phyloP scores from a whole-genome alignment of 352 stramenopile species.

The Thraustochytrium sp. region DNA sequence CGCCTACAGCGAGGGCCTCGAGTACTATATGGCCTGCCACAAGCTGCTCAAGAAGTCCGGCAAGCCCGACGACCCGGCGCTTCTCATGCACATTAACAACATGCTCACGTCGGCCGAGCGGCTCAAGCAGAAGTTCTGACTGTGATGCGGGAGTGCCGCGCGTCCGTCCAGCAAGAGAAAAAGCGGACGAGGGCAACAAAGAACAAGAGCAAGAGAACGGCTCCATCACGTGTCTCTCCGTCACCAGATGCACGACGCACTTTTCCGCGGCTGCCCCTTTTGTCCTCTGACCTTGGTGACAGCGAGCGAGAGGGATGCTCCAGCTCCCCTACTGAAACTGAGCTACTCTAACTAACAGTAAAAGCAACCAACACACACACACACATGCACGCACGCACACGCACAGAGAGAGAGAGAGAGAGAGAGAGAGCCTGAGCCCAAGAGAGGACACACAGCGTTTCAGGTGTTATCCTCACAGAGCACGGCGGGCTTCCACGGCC shows the following conservation, averaged over 20 bases:
- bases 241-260: no score
- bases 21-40: constrained; percentile 35
- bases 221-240: no score
- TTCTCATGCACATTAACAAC: background rate
- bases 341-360: background rate
- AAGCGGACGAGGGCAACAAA: background rate
- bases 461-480: background rate
- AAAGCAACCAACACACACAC: background rate
- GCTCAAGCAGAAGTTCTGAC: constrained; percentile 9
- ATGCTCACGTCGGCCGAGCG: background rate
- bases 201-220: background rate
- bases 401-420: background rate
- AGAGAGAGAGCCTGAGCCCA: background rate
- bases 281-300: no score
- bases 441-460: background rate
- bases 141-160: background rate
- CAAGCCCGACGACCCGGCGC: background rate
- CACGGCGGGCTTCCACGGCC: background rate
- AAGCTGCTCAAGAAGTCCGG: background rate
- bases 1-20: constrained; percentile 3
- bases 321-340: background rate
- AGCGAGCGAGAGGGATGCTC: background rate
- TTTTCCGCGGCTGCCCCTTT: no score
- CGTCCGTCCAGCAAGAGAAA: background rate
- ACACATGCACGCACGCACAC: background rate